Evolutionary conservation across 192 early-diverging fungal species (phyloP).

Genomic region (Podochytrium sp.): DNA sequence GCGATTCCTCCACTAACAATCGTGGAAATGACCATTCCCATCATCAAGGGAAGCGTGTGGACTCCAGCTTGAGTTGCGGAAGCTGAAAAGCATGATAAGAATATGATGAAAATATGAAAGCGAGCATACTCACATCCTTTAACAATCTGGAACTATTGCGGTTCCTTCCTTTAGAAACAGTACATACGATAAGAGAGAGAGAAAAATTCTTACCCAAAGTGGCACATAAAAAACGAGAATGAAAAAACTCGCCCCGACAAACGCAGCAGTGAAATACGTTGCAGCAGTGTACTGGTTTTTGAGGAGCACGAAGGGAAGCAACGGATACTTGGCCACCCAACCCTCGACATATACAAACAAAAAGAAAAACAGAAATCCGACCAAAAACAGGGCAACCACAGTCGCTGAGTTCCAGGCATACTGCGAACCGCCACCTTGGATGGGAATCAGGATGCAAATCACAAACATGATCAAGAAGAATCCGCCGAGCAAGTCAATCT

Average conservation of each 20-base stretch:
- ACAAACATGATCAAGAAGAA: constrained; percentile 24
- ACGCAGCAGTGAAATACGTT: constrained; percentile 23
- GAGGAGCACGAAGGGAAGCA: constrained; percentile 69
- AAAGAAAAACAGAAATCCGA: constrained; percentile 46
- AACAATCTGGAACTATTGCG: constrained; percentile 77
- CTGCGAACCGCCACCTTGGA: constrained; percentile 72
- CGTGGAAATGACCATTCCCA: constrained; percentile 56
- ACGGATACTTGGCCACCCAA: constrained; percentile 59
- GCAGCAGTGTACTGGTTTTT: constrained; percentile 43
- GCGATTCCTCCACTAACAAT: constrained; percentile 65
- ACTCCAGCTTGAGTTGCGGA: constrained; percentile 72
- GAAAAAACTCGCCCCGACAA: constrained; percentile 43
- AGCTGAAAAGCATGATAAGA: constrained; percentile 30
- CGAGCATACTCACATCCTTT: constrained; percentile 39
- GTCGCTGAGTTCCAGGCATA: constrained; percentile 60
- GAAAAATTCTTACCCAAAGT: constrained; percentile 78
- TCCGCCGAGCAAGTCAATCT: constrained; percentile 51
- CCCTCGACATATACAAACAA: constrained; percentile 63
- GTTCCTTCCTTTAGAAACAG: too few species aligned
- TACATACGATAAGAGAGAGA: constrained; percentile 40
- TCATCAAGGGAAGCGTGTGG: constrained; percentile 70
- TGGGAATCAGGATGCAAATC: constrained; percentile 25
- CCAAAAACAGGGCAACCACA: constrained; percentile 66
- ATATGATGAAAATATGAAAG: background rate
- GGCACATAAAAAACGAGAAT: constrained; percentile 34